Base-by-base conservation (phyloP, 1,284 basidiomycete species). In the Somion occarium region DNA sequence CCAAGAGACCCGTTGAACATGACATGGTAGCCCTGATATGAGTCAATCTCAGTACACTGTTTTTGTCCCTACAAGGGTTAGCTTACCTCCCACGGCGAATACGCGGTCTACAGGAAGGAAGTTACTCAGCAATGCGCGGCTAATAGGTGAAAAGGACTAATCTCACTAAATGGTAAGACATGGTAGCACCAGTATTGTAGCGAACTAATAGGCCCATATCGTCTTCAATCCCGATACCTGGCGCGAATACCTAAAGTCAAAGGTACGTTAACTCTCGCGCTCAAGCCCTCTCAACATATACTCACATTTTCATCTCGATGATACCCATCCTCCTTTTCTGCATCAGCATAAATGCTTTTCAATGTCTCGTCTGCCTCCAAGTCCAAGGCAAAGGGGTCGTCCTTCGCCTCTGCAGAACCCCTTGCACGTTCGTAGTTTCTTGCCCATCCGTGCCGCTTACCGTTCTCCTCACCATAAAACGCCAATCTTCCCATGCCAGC, bases 1-100 rank as follows among this genome's bases (percentile, higher is more conserved):
- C 78, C 78, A 26, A 71, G 67, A 37, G 73, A 74, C 9, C 78
- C 76, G 61, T 79, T 79, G 66, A 79, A 76, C 73, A 76, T 76
- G 45, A 78, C 76, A 30, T 71, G 68, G 59, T 78, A 79, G 13
- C 77, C 77, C 56, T 57, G 38, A 2, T 11, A 47, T 46, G 13
- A 18, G 39, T 38, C 12, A n/a, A 27, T 46, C 45, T 5, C 39
- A 42, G 9, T 25, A 5, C 26, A 19, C n/a, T 26, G n/a, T n/a
- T n/a, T n/a, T n/a, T n/a, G n/a, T n/a, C n/a, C n/a, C n/a, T 11
- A 25, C 19, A 19, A 12, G 24, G 15, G 24, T 2, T 1, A 5
- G n/a, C 51, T 51, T 3, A 55, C 53, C 66, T 75, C 73, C 74
- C 70, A 73, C 2, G 68, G 69, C 19, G 69, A 73, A 54, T 72